phyloP scores from a whole-genome alignment of 163 green algal species.

The Trebouxiophyceae sp. region DNA sequence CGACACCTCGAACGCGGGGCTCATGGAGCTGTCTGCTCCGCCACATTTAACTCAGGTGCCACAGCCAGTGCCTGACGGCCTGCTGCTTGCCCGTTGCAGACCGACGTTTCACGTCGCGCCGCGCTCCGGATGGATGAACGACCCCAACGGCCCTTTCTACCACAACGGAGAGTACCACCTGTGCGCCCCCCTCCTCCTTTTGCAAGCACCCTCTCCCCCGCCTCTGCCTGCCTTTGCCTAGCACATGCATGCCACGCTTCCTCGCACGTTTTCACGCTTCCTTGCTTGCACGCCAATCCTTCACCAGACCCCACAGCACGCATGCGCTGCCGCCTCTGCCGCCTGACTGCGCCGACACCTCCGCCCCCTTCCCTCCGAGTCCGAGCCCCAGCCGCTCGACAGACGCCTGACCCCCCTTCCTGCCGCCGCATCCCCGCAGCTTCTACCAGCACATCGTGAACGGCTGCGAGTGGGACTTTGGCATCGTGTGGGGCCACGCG shows the following conservation, averaged over 20 bases:
- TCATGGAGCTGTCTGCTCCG: background rate
- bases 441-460: conserved; percentile 64
- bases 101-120: conserved; percentile 30
- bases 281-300: too few relatives aligned
- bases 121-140: conserved; percentile 28
- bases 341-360: background rate
- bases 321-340: too few relatives aligned
- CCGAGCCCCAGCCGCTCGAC: background rate
- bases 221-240: too few relatives aligned
- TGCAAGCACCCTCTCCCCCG: too few relatives aligned
- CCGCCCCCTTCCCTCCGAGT: background rate
- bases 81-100: background rate
- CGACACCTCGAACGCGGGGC: background rate
- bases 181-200: conserved; percentile 50
- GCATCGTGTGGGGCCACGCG: conserved; percentile 65
- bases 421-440: conserved; percentile 16
- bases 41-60: too few relatives aligned
- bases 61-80: too few relatives aligned
- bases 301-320: too few relatives aligned
- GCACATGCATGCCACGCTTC: background rate
- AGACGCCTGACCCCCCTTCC: background rate
- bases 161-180: conserved; percentile 60
- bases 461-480: conserved; percentile 64
- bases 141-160: conserved; percentile 62
- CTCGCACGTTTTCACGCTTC: background rate